These are phyloP conservation scores for Torulaspora indica DNA, from an alignment of 805 yeast species.

Conservation along the genomic window DNA sequence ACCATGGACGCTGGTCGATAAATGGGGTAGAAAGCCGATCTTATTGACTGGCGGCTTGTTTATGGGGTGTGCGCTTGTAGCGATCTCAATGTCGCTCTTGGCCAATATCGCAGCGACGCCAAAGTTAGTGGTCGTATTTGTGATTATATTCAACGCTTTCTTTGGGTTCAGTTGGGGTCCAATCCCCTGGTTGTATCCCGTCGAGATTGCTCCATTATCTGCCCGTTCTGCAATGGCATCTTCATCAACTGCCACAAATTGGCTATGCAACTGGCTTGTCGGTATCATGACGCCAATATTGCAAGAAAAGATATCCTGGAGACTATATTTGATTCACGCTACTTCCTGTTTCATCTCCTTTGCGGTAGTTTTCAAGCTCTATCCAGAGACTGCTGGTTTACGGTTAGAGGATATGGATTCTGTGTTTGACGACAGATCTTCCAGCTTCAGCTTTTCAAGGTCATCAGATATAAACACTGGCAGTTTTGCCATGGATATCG, in stretches of 20 bases:
- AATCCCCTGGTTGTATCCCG: constrained; percentile 83
- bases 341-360: constrained; percentile 69
- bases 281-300: constrained; percentile 89
- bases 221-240: constrained; percentile 90
- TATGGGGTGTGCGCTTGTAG: constrained; percentile 68
- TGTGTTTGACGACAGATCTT: constrained; percentile 67
- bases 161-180: constrained; percentile 96
- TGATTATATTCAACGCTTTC: constrained; percentile 72
- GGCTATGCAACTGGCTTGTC: constrained; percentile 89
- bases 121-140: constrained; percentile 65
- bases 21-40: constrained; percentile 89
- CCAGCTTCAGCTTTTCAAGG: constrained; percentile 33
- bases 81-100: constrained; percentile 59
- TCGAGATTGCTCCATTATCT: constrained; percentile 78
- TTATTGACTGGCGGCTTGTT: constrained; percentile 70
- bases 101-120: constrained; percentile 54
- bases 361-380: constrained; percentile 62
- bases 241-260: constrained; percentile 83
- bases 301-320: constrained; percentile 72
- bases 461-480: constrained; percentile 7
- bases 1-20: constrained; percentile 86
- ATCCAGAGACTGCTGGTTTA: constrained; percentile 90
- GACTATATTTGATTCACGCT: constrained; percentile 77
- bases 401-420: constrained; percentile 88
- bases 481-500: constrained; percentile 3